Evolutionary conservation across 2,329 filamentous ascomycete genomes (phyloP).

Genomic region (Penicillium fuscoglaucum): DNA sequence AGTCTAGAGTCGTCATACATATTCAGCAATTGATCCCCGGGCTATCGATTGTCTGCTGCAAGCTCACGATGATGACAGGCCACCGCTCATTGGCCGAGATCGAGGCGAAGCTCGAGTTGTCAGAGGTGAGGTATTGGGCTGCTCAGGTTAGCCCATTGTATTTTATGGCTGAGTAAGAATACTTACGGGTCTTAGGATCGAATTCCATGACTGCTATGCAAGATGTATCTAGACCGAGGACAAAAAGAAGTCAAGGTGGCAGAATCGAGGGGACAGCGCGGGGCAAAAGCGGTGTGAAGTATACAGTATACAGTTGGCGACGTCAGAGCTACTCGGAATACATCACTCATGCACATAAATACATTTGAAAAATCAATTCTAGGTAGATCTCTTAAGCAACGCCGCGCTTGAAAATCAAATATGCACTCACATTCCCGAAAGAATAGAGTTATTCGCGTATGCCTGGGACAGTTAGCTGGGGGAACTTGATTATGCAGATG

Average conservation of each 20-base stretch:
- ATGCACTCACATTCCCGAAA: constrained; percentile 64
- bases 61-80: constrained; percentile 83
- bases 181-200: constrained; percentile 71
- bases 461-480: constrained; percentile 53
- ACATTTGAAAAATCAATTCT: constrained; percentile 19
- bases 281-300: constrained; percentile 23
- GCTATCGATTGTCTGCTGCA: neutral
- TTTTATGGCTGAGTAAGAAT: constrained; percentile 2
- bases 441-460: constrained; percentile 80
- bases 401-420: constrained; percentile 25
- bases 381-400: constrained; percentile 27
- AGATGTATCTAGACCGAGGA: constrained; percentile 12
- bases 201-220: constrained; percentile 60
- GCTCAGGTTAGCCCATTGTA: constrained; percentile 10
- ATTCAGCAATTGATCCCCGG: constrained; percentile 5
- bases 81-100: constrained; percentile 82
- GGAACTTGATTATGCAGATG: neutral
- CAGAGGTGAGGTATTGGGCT: constrained; percentile 77
- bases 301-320: constrained; percentile 2
- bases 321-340: constrained; percentile 8
- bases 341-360: constrained; percentile 18
- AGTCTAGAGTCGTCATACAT: constrained; percentile 57
- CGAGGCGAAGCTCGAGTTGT: constrained; percentile 83
- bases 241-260: constrained; percentile 17
- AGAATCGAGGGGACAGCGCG: constrained; percentile 19